Percentiles rank a stretch among this genome's conserved stretches.
Evolutionary conservation across 164 flowering plant species (phyloP).

Genomic region (Pachysandra terminalis): DNA sequence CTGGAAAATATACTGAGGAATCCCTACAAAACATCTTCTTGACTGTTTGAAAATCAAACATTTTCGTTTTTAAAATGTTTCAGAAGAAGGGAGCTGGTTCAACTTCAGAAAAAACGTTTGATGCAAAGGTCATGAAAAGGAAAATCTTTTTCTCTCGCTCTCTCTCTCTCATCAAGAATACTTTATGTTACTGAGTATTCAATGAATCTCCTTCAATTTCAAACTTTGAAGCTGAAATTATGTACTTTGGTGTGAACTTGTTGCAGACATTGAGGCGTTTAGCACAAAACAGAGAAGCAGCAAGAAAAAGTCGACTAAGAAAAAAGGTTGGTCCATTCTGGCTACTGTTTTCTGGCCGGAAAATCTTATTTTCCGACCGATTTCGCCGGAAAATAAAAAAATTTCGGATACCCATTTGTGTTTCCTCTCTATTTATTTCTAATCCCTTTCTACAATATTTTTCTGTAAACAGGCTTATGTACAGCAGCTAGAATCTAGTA

Average conservation of each 20-base stretch:
- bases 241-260: constrained; percentile 6
- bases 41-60: neutral
- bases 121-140: constrained; percentile 64
- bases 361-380: neutral
- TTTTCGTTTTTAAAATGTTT: constrained; percentile 26
- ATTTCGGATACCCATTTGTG: constrained; percentile 7
- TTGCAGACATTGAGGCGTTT: constrained; percentile 85
- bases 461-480: constrained; percentile 78
- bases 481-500: constrained; percentile 92
- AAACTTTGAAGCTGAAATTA: constrained; percentile 1
- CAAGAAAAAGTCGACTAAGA: constrained; percentile 86
- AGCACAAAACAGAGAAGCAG: constrained; percentile 99
- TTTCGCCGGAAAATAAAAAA: neutral
- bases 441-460: neutral
- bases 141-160: neutral
- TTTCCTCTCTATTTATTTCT: constrained; percentile 1
- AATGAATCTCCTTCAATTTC: neutral
- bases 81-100: constrained; percentile 74
- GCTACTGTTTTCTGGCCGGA: neutral
- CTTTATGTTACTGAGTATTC: neutral
- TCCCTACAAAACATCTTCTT: neutral
- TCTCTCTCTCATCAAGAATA: neutral
- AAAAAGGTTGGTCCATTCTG: constrained; percentile 58
- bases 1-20: neutral
- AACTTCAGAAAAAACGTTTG: constrained; percentile 64